phyloP scores from a whole-genome alignment of 768 basidiomycete species.

The Podaxis sp. region DNA sequence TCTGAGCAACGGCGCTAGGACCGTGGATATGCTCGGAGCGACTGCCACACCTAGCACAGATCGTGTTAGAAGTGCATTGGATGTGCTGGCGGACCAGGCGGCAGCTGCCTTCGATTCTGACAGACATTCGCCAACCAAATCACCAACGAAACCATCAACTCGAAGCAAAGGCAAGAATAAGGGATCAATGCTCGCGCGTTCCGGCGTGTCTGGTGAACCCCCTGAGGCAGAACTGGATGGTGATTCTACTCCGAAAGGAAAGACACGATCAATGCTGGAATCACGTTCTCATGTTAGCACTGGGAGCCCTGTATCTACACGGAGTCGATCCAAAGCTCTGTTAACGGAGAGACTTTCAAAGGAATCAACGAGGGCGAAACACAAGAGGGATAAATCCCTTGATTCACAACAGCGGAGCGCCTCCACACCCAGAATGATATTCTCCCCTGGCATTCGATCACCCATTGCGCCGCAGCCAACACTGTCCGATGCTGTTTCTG shows the following conservation, averaged over 20 bases:
- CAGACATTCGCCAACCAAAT: conserved; percentile 21
- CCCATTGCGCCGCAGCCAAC: not conserved
- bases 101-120: conserved; percentile 47
- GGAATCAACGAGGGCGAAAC: conserved; percentile 9
- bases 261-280: not conserved
- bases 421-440: conserved; percentile 24
- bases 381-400: not conserved
- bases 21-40: conserved; percentile 9
- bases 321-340: conserved; percentile 9
- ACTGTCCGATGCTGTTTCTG: not conserved
- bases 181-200: not conserved
- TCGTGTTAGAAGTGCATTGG: conserved; percentile 56
- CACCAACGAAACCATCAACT: conserved; percentile 3
- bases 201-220: not conserved
- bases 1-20: conserved; percentile 6
- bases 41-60: conserved; percentile 9
- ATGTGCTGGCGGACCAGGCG: conserved; percentile 76
- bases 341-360: conserved; percentile 9
- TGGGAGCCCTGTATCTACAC: conserved; percentile 11
- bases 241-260: conserved; percentile 8
- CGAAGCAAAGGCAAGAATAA: conserved; percentile 12
- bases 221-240: not conserved
- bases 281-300: not conserved
- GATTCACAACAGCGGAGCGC: not conserved
- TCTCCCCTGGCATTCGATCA: conserved; percentile 20